Evolutionary conservation across 768 basidiomycete species (phyloP).

Genomic region (Polyporus arcularius): DNA sequence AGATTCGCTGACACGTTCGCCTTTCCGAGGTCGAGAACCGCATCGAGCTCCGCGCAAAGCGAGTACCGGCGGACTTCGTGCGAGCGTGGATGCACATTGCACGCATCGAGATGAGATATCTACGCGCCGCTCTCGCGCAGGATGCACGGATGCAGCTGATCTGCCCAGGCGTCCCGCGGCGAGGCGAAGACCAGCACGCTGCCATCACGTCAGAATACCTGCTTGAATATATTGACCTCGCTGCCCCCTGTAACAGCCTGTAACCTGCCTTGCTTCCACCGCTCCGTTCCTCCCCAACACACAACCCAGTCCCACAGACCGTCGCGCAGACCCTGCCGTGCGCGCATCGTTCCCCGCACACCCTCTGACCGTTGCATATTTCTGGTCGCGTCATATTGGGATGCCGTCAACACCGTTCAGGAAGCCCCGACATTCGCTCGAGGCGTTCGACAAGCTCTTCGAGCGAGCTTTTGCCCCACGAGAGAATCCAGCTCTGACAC

Average conservation of each 20-base stretch:
- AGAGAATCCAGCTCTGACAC: slow-evolving; percentile 1
- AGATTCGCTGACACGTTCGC: neutral
- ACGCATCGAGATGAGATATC: slow-evolving; percentile 1
- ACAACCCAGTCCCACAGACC: neutral
- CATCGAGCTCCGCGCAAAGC: too few species aligned
- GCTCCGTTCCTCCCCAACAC: neutral
- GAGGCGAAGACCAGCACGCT: slow-evolving; percentile 13
- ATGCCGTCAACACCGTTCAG: slow-evolving; percentile 11
- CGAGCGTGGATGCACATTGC: neutral
- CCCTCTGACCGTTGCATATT: neutral
- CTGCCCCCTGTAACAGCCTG: neutral
- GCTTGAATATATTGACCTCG: slow-evolving; percentile 6
- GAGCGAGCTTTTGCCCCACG: slow-evolving; percentile 25
- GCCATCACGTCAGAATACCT: slow-evolving; percentile 8
- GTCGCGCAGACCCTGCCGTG: neutral
- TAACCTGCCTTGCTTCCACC: neutral
- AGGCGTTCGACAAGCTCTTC: slow-evolving; percentile 24
- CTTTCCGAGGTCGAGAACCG: neutral
- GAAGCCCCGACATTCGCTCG: slow-evolving; percentile 18
- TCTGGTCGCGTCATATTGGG: neutral
- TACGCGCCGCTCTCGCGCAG: neutral
- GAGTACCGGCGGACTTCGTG: too few species aligned
- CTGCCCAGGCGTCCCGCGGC: slow-evolving; percentile 7
- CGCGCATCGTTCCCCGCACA: neutral
- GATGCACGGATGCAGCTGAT: slow-evolving; percentile 11